Evolutionary conservation across 306 rosid species (phyloP).

Genomic region (Aeschynomene evenia): DNA sequence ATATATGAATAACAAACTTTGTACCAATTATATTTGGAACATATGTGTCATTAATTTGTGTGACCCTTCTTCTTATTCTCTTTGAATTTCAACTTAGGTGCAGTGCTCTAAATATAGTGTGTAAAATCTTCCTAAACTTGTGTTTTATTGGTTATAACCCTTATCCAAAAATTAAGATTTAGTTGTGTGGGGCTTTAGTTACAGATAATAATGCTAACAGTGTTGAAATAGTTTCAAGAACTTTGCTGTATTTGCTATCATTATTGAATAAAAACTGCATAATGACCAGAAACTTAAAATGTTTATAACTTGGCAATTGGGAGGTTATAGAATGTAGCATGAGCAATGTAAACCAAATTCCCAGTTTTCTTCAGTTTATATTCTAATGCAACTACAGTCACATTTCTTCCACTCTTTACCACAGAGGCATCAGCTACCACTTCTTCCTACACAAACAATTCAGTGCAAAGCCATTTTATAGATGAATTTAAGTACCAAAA

Average conservation of each 20-base stretch:
- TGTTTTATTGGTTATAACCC: too few relatives aligned
- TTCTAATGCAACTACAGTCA: slow-evolving; percentile 53
- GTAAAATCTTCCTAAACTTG: too few relatives aligned
- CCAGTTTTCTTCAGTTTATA: slow-evolving; percentile 52
- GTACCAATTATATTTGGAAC: too few relatives aligned
- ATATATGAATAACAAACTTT: too few relatives aligned
- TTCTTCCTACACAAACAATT: slow-evolving; percentile 42
- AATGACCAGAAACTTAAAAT: neutral
- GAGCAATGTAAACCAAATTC: slow-evolving; percentile 50
- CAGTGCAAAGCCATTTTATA: slow-evolving; percentile 1
- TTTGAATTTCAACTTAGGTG: too few relatives aligned
- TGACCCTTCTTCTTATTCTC: too few relatives aligned
- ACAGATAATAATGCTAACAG: too few relatives aligned
- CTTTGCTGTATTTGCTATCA: neutral
- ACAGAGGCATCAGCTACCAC: slow-evolving; percentile 49
- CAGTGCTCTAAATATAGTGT: too few relatives aligned
- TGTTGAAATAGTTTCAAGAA: neutral
- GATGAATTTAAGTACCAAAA: neutral
- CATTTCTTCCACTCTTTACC: slow-evolving; percentile 70
- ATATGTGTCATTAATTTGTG: too few relatives aligned
- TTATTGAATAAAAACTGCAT: neutral
- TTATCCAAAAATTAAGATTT: too few relatives aligned
- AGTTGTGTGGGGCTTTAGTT: too few relatives aligned
- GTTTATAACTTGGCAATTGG: slow-evolving; percentile 55
- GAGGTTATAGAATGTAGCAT: slow-evolving; percentile 57